A percentile compares a stretch with the other conserved stretches of the same genome.
Evolutionary conservation across 2,329 filamentous ascomycete genomes (phyloP).

Genomic region (Paecilomyces niveus): DNA sequence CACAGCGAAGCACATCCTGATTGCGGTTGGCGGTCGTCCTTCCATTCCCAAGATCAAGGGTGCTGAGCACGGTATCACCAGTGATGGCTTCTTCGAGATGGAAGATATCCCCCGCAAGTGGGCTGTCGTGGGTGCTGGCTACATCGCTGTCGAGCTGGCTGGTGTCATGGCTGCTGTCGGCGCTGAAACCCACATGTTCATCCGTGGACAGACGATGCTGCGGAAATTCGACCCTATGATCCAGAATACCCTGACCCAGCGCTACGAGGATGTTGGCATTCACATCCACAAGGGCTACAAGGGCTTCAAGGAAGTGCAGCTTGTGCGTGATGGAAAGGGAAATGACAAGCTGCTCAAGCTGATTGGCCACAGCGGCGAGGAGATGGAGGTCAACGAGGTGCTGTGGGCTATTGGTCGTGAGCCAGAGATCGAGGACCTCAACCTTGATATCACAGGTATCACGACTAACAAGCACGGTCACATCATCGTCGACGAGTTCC

Average conservation of each 20-base stretch:
- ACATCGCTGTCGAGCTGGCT: slow-evolving; percentile 46
- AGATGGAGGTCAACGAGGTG: slow-evolving; percentile 42
- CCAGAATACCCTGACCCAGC: slow-evolving; percentile 44
- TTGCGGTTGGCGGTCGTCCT: slow-evolving; percentile 43
- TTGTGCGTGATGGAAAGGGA: slow-evolving; percentile 39
- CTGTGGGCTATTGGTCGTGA: slow-evolving; percentile 45
- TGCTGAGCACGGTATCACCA: slow-evolving; percentile 44
- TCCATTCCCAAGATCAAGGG: slow-evolving; percentile 38
- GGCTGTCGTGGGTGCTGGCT: slow-evolving; percentile 45
- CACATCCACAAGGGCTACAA: slow-evolving; percentile 41
- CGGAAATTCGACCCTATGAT: slow-evolving; percentile 48
- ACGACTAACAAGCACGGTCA: slow-evolving; percentile 33
- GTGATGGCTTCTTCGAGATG: slow-evolving; percentile 46
- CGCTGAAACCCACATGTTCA: slow-evolving; percentile 46
- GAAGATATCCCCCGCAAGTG: slow-evolving; percentile 45
- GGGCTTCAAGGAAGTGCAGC: slow-evolving; percentile 42
- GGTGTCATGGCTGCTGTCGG: slow-evolving; percentile 44
- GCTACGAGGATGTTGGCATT: slow-evolving; percentile 44
- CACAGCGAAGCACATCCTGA: slow-evolving; percentile 41
- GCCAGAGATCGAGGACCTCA: slow-evolving; percentile 38
- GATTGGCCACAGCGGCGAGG: slow-evolving; percentile 35
- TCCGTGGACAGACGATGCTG: slow-evolving; percentile 41
- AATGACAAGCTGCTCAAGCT: slow-evolving; percentile 42
- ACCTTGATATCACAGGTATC: slow-evolving; percentile 36
- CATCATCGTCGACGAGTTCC: slow-evolving; percentile 43